Evolutionary conservation across 345 rosid species (phyloP), one percentile per base, ranked within the genome.

Genomic region (Isatis tinctoria): DNA sequence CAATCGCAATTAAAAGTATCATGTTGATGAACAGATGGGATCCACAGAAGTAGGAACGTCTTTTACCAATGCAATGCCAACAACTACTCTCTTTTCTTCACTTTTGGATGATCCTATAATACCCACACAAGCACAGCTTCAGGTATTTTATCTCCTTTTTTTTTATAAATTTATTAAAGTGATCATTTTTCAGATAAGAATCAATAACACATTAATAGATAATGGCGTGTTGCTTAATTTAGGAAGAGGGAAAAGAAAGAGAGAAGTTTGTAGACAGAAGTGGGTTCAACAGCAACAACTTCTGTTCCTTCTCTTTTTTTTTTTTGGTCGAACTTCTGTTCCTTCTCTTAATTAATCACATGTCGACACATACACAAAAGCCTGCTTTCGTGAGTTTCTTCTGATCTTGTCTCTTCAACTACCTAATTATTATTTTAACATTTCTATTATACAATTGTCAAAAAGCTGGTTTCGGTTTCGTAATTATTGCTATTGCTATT

Each of bases 171-270:
- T 8, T 45, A 16, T 22, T 17, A 41, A 56, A 28, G 8, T 63
- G 51, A 18, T 14, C 10, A 24, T 36, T 17, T 47, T 43, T 14
- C 26, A 75, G 17, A 44, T 39, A 37, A 26, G 28, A 49, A 36
- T 20, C 35, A 59, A 27, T 67, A 8, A 48, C 49, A 37, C 48
- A 67, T 16, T 47, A 67, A 30, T 59, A 22, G 45, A 65, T 67
- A 67, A 26, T 49, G n/a, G 35, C 20, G 36, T 69, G 39, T 35
- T 68, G 13, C 12, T 61, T 69, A 41, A 51, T 53, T 8, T 68
- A 69, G 90, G 87, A 82, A 69, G 83, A 77, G 60, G 92, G 82
- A 11, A 87, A 82, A 51, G 83, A 80, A 73, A 81, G 78, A 74
- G 87, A 82, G 76, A 80, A 78, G 60, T 53, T 80, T 81, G 75